Conservation (phyloP, 305 asterid genomes). For the Solanum hybrid region DNA sequence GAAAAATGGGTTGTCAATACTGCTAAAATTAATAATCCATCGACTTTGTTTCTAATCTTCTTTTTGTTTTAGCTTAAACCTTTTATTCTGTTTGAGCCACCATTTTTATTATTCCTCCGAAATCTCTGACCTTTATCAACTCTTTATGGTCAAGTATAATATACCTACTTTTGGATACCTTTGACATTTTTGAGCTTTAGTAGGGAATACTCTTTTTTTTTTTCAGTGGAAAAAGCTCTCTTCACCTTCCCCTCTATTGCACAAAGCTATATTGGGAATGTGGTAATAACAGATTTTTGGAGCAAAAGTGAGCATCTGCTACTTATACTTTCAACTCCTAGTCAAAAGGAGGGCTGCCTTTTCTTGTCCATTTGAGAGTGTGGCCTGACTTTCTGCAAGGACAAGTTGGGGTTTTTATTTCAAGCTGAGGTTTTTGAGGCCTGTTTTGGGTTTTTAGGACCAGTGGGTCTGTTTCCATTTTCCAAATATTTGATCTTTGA, state of each 20-base stretch:
- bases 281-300: constrained; percentile 20
- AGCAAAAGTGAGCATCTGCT: constrained; percentile 14
- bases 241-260: constrained; percentile 17
- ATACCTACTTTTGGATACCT: constrained; percentile 23
- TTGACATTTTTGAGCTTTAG: constrained; percentile 30
- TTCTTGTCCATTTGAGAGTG: constrained; percentile 12
- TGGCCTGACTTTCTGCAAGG: constrained; percentile 4
- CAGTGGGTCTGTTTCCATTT: constrained; percentile 18
- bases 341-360: constrained; percentile 47
- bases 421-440: constrained; percentile 22
- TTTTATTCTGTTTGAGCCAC: background rate
- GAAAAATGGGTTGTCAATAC: constrained; percentile 22
- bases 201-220: constrained; percentile 30
- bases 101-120: constrained; percentile 11
- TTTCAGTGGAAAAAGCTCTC: constrained; percentile 33
- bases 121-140: background rate
- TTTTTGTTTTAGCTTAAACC: background rate
- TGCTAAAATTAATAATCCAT: constrained; percentile 12
- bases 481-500: constrained; percentile 39
- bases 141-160: background rate
- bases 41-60: background rate
- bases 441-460: constrained; percentile 21
- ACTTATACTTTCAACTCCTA: background rate
- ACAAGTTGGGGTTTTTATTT: constrained; percentile 26
- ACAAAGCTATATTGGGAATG: constrained; percentile 25